Base-by-base conservation (phyloP, 805 yeast species). In the Ogataea chonburiensis region DNA sequence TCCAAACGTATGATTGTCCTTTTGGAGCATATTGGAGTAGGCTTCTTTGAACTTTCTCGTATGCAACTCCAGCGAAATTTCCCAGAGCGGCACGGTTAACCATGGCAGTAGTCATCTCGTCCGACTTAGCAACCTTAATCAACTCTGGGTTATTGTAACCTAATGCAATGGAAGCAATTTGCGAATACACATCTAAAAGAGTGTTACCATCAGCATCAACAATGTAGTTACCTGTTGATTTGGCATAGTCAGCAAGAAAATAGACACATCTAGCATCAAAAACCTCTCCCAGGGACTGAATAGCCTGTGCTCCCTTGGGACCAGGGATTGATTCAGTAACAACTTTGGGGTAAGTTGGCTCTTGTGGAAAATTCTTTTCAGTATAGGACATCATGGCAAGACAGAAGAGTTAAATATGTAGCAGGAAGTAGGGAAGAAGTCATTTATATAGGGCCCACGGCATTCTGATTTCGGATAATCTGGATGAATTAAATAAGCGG, bases 21-120 rank as follows among this genome's bases (percentile, higher is more conserved):
- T 75, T 75, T 55, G 95, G 95, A 35, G 95, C 95, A 49, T 71
- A 79, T 43, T 78, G 71, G 47, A 84, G 65, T 47, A 86, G 71
- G 28, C 79, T 81, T 57, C 77, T 77, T 40, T 70, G 71, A 26
- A 64, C 56, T 24, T 58, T 47, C 45, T 64, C 71, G 42, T 72
- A 69, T 53, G 83, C 88, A 41, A 60, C 63, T 46, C 86, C 79
- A 36, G 94, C 88, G 64, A 83, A 84, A 66, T 80, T 81, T 53
- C 91, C 93, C 42, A 82, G 64, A 14, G 95, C 95, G 26, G 95
- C 94, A 61, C 95, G 75, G 67, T 85, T 82, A 46, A 84, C 79
- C 37, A 86, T 61, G 16, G 91, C 86, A 58, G 77, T 73, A 44
- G 79, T 63, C 84, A 81, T 79, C 52, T 73, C 80, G 41, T 75